Base-by-base conservation (phyloP, 2,329 filamentous ascomycete genomes). In the Ophiostoma sp. region DNA sequence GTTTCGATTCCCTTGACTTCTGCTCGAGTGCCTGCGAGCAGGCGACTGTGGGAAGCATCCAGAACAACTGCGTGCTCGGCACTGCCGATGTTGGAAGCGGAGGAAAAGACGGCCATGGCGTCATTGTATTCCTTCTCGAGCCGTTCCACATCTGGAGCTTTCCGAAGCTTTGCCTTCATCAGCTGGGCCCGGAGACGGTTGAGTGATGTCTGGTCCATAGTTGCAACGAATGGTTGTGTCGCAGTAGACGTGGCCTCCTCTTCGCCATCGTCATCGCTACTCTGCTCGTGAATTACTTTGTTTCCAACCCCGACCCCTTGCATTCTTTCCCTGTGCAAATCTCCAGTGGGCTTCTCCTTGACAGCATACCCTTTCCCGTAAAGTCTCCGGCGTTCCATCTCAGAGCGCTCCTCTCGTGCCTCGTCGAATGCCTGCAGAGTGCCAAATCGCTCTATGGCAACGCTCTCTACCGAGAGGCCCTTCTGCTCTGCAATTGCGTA, bases 141-240 rank as follows among this genome's bases (percentile, higher is more conserved):
- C 74, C 89, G 85, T 1, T 87, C 87, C 1, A 88, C 90, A 74
- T 96, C 89, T 0, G 92, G 86, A 0, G 91, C 88, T 20, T 90
- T 89, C 72, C 89, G 90, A 66, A 99, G 82, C 77, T 96, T 96
- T 4, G 95, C 95, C 78, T 96, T 97, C 90, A 99, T 94, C 83
- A 98, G 89, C 76, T 95, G 91, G 0, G 95, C 95, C 74, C 94
- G 94, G 67, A 99, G 85, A 72, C 92, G 89, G 79, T 99, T 99
- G 70, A 99, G 83, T 0, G 89, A 83, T 0, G 92, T 95, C 76
- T 91, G 88, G 75, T 96, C 91, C 27, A 96, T 80, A 23, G 84
- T 81, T 0, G 83, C 84, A 4, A 82, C 62, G 15, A 2, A 23
- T 4, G 10, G 62, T 20, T 65, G 62, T 39, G 33, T 35, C 5